Percentiles rank a stretch among this genome's conserved stretches.
phyloP scores from a whole-genome alignment of 129 eudicot genomes.

The Rutidosis leptorrhynchoides region DNA sequence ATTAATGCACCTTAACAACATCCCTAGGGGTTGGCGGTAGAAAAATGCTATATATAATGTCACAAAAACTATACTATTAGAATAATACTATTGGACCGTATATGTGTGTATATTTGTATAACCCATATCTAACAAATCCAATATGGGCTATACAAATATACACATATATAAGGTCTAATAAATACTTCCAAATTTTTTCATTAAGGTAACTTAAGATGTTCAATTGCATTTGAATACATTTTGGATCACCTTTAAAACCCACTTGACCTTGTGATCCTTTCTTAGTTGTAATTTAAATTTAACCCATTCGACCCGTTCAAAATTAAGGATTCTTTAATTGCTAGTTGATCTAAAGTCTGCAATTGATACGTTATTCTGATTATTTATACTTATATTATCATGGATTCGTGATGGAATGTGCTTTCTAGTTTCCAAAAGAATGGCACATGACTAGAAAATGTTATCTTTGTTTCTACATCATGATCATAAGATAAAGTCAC shows the following conservation, averaged over 20 bases:
- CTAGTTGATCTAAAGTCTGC: background rate
- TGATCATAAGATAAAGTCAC: constrained; percentile 24
- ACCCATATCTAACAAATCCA: no score
- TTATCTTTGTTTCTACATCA: constrained; percentile 23
- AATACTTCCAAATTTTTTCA: background rate
- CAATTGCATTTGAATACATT: background rate
- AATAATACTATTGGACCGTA: no score
- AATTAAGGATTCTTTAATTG: constrained; percentile 1
- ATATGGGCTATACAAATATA: no score
- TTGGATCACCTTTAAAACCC: background rate
- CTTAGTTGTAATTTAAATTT: background rate
- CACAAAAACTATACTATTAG: background rate
- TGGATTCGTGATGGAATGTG: constrained; percentile 25
- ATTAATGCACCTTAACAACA: no score
- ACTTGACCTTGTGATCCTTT: background rate
- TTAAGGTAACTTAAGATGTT: background rate
- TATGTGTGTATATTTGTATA: no score
- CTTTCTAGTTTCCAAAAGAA: constrained; percentile 17
- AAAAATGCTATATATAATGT: no score
- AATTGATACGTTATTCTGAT: background rate
- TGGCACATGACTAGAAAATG: constrained; percentile 29
- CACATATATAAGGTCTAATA: no score
- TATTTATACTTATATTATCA: background rate
- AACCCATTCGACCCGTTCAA: background rate
- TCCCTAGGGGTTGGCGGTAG: no score